Base-by-base conservation (phyloP, 371 early-diverging fungal genomes). In the Sporodiniella umbellata region DNA sequence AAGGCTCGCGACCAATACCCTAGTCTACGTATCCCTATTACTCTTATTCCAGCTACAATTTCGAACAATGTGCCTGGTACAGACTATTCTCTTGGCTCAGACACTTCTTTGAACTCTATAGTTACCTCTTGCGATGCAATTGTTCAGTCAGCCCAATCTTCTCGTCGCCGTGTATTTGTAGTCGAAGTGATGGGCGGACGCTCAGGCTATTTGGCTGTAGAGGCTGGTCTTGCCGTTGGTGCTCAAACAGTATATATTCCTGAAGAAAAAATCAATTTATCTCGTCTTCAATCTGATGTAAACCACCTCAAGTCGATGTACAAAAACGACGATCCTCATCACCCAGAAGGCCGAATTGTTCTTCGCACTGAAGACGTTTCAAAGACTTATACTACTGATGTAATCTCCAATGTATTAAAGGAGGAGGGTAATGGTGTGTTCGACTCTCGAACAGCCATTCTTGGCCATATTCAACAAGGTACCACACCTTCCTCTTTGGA, bases 21-120 rank as follows among this genome's bases (percentile, higher is more conserved):
- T 17, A 88, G 93, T 4, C 88, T 96, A 62, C 85, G 90, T 58
- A 94, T 98, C 54, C 96, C 98, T 3, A 89, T 99, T 69, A 84
- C 94, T 25, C 82, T 90, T 46, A 82, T 99, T 8, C 99, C 99
- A 7, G 96, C 99, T 19, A 96, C 99, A 0, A 88, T 97, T 44
- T 89, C 91, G 33, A 99, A 99, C 80, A 99, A 99, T 69, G 96
- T 99, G 3, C 99, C 99, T 3, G 96, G 96, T 22, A 98, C 99
- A 0, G 97, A 97, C 60, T 91, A 84, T 57, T 94, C 94, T 31
- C 81, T 99, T 58, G 99, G 99, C 11, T 81, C 88, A 15, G 99
- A 99, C 60, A 99, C 99, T 14, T 93, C 98, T 7, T 69, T 99
- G 51, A 99, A 99, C 69, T 92, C 88, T 23, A 97, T 99, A 67